These are phyloP conservation scores for Sphaerulina populicola DNA, from an alignment of 2,329 filamentous ascomycete genomes.

Conservation along the genomic window DNA sequence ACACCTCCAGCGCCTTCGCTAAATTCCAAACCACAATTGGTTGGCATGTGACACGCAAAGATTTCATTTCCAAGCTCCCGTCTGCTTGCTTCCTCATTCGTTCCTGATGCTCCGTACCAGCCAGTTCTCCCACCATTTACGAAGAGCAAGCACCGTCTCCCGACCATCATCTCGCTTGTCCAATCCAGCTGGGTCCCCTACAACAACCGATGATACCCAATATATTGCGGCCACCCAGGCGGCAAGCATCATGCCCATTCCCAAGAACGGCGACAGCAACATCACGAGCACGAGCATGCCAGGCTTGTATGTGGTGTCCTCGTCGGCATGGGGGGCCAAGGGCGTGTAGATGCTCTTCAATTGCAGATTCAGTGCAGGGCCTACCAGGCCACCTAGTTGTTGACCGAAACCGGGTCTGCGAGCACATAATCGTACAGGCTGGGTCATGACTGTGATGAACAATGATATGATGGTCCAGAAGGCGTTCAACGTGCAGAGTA, in stretches of 20 bases:
- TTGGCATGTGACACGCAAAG: neutral
- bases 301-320: slow-evolving; percentile 35
- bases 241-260: slow-evolving; percentile 48
- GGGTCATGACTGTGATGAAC: slow-evolving; percentile 44
- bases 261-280: slow-evolving; percentile 49
- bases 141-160: slow-evolving; percentile 50
- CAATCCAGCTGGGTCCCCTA: slow-evolving; percentile 53
- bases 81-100: slow-evolving; percentile 12
- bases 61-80: neutral
- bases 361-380: slow-evolving; percentile 47
- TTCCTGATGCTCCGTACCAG: slow-evolving; percentile 32
- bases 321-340: slow-evolving; percentile 26
- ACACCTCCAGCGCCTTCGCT: slow-evolving; percentile 3
- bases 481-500: slow-evolving; percentile 47
- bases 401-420: slow-evolving; percentile 41
- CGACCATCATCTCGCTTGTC: slow-evolving; percentile 53
- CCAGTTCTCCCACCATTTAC: slow-evolving; percentile 55
- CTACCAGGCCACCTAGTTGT: slow-evolving; percentile 46
- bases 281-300: slow-evolving; percentile 46
- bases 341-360: slow-evolving; percentile 42
- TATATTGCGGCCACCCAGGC: slow-evolving; percentile 54
- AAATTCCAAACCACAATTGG: neutral
- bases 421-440: slow-evolving; percentile 49
- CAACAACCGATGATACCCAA: slow-evolving; percentile 46
- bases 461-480: slow-evolving; percentile 49